Evolutionary conservation across 345 rosid species (phyloP).

Genomic region (Carallia brachiata): DNA sequence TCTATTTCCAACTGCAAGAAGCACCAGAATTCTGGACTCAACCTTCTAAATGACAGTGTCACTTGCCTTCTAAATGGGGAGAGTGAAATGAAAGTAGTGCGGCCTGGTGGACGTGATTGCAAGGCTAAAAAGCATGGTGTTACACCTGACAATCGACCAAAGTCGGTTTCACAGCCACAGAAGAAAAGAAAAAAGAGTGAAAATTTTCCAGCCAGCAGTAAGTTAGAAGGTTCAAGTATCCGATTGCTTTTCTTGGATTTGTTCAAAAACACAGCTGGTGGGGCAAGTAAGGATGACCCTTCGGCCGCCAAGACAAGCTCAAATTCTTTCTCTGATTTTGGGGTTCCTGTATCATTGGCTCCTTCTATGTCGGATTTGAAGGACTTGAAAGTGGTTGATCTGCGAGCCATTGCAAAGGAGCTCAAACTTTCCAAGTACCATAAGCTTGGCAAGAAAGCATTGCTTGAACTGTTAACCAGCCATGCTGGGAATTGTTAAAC

Average conservation of each 20-base stretch:
- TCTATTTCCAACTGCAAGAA: slow-evolving; percentile 28
- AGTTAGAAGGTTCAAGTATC: slow-evolving; percentile 23
- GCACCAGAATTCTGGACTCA: slow-evolving; percentile 11
- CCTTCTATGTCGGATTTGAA: slow-evolving; percentile 30
- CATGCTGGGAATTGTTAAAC: not conserved
- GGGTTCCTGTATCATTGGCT: slow-evolving; percentile 4
- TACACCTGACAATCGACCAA: slow-evolving; percentile 14
- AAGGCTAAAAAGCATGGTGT: slow-evolving; percentile 15
- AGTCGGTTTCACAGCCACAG: slow-evolving; percentile 12
- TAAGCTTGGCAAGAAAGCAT: slow-evolving; percentile 4
- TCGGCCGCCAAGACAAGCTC: slow-evolving; percentile 6
- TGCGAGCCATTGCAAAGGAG: slow-evolving; percentile 5
- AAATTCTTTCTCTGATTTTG: slow-evolving; percentile 22
- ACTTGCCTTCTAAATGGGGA: slow-evolving; percentile 25
- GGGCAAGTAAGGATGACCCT: slow-evolving; percentile 20
- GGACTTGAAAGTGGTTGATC: slow-evolving; percentile 28
- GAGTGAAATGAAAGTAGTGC: slow-evolving; percentile 27
- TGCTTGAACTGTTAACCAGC: slow-evolving; percentile 2
- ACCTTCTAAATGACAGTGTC: slow-evolving; percentile 15
- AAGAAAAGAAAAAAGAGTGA: slow-evolving; percentile 24
- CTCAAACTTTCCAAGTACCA: not conserved
- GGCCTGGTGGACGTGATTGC: slow-evolving; percentile 10
- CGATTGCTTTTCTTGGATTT: slow-evolving; percentile 23
- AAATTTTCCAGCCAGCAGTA: slow-evolving; percentile 14
- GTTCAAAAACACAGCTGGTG: slow-evolving; percentile 12